These are phyloP conservation scores for Endocarpon pusillum DNA, from an alignment of 495 filamentous ascomycete species.

Conservation along the genomic window DNA sequence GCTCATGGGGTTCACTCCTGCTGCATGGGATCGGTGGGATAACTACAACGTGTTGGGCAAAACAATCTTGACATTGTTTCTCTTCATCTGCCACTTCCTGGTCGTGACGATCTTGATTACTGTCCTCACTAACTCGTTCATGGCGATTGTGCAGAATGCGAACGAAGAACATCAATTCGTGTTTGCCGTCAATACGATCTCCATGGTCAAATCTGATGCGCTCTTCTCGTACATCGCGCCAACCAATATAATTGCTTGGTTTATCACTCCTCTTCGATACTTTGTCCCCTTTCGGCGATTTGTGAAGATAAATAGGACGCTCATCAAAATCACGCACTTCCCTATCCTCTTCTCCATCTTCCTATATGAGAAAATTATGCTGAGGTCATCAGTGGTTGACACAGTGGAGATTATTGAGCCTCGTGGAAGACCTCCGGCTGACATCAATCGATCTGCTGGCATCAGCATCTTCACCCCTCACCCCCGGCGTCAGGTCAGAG, in stretches of 20 bases:
- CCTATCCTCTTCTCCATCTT: slow-evolving; percentile 74
- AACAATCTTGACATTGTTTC: slow-evolving; percentile 55
- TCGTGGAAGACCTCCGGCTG: slow-evolving; percentile 19
- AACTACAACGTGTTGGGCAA: slow-evolving; percentile 65
- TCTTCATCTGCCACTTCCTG: slow-evolving; percentile 88
- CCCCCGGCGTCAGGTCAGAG: slow-evolving; percentile 43
- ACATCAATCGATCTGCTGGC: slow-evolving; percentile 27
- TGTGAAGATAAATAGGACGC: slow-evolving; percentile 61
- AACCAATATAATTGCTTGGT: slow-evolving; percentile 75
- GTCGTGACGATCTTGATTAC: slow-evolving; percentile 89
- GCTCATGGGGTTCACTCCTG: slow-evolving; percentile 71
- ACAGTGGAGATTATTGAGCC: slow-evolving; percentile 52
- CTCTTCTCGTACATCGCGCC: slow-evolving; percentile 85
- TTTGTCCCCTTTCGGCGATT: slow-evolving; percentile 62
- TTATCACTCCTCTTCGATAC: slow-evolving; percentile 63
- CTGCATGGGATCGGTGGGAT: slow-evolving; percentile 57
- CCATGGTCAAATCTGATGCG: slow-evolving; percentile 89
- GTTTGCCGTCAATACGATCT: slow-evolving; percentile 86
- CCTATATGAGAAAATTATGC: slow-evolving; percentile 62
- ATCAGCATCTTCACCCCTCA: slow-evolving; percentile 52
- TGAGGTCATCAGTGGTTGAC: slow-evolving; percentile 53
- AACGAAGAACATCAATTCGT: slow-evolving; percentile 88
- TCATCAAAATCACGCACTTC: slow-evolving; percentile 82
- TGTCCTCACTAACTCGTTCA: slow-evolving; percentile 84
- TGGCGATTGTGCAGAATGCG: slow-evolving; percentile 81